Evolutionary conservation across 1,139 yeast genomes (phyloP).

Genomic region (Yamadazyma songkhlaensis): DNA sequence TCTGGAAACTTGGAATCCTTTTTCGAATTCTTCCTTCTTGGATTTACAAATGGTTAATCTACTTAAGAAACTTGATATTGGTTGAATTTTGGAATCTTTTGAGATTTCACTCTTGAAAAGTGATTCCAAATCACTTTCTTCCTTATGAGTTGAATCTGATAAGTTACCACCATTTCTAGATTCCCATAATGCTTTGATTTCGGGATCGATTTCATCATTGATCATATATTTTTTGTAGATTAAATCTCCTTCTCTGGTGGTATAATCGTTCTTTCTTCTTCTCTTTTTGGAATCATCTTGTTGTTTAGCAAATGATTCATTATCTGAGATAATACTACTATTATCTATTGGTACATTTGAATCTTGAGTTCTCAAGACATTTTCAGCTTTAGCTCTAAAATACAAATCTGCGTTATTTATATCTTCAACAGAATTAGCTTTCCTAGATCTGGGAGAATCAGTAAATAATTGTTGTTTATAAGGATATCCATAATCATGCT

Average conservation of each 20-base stretch:
- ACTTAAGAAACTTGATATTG: not conserved
- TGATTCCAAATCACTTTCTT: not conserved
- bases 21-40: slow-evolving; percentile 10
- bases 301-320: slow-evolving; percentile 20
- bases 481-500: not conserved
- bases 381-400: slow-evolving; percentile 16
- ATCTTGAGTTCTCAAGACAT: slow-evolving; percentile 5
- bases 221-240: slow-evolving; percentile 41
- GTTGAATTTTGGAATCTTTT: not conserved
- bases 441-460: not conserved
- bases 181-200: slow-evolving; percentile 50
- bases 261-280: slow-evolving; percentile 34
- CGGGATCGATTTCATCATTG: slow-evolving; percentile 47
- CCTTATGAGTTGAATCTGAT: not conserved
- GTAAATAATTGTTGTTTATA: not conserved
- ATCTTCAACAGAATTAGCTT: not conserved
- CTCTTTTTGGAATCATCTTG: slow-evolving; percentile 22
- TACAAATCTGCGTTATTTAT: slow-evolving; percentile 12
- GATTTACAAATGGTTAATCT: not conserved
- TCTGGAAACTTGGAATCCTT: slow-evolving; percentile 42
- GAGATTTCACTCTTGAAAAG: slow-evolving; percentile 1
- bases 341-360: not conserved
- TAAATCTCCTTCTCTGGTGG: slow-evolving; percentile 48
- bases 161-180: slow-evolving; percentile 26
- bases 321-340: slow-evolving; percentile 9